Conservation (phyloP, 1,284 basidiomycete species). For the Boletus subluridellus region DNA sequence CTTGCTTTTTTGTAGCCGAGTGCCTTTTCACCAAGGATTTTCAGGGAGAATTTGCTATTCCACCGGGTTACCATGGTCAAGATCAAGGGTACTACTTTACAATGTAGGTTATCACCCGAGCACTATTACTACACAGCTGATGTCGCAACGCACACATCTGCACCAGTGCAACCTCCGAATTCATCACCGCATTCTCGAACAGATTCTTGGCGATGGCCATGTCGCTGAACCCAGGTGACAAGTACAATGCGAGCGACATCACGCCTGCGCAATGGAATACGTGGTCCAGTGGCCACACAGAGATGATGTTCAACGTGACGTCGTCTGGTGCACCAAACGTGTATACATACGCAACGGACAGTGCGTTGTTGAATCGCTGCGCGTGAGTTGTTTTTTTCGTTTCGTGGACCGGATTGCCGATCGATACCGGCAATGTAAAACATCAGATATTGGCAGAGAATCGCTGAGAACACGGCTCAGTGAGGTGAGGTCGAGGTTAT, state of each 20-base stretch:
- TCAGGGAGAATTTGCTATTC: conserved; percentile 15
- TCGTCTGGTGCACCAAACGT: conserved; percentile 12
- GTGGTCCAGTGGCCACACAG: conserved; percentile 10
- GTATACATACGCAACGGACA: conserved; percentile 12
- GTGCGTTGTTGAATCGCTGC: conserved; percentile 20
- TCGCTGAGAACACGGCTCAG: conserved; percentile 9
- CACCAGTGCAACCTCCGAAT: conserved; percentile 13
- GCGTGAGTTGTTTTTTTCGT: conserved; percentile 9
- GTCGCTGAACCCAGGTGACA: conserved; percentile 12
- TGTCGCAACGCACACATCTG: neutral
- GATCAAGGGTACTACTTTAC: conserved; percentile 3
- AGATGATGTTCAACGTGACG: conserved; percentile 28
- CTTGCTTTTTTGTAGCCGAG: neutral
- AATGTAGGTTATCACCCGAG: neutral
- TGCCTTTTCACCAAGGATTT: neutral
- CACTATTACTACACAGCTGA: neutral
- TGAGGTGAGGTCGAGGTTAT: neutral
- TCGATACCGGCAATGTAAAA: neutral
- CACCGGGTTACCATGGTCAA: conserved; percentile 6
- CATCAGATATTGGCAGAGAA: conserved; percentile 13
- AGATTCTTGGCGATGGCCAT: conserved; percentile 21
- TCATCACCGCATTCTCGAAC: conserved; percentile 23
- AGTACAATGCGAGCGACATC: conserved; percentile 11
- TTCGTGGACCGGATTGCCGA: neutral
- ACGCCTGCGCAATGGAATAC: conserved; percentile 16